Conservation (phyloP, 164 flowering plant genomes). For the Vitis cinerea region DNA sequence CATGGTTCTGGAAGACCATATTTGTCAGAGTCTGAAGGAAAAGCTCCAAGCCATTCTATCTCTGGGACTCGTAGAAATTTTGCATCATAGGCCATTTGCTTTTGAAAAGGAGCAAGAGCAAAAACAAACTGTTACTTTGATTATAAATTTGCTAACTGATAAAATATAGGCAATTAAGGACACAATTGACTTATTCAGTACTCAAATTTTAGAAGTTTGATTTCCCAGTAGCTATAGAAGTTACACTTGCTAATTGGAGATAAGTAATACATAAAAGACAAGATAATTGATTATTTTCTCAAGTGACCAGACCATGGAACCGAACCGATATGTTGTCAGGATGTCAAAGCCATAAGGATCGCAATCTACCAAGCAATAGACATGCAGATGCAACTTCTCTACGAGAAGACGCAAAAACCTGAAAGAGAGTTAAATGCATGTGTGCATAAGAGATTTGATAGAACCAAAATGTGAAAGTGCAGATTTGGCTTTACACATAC, state of each 20-base stretch:
- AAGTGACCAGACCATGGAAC: conserved; percentile 73
- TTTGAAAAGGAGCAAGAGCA: neutral
- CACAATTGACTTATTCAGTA: neutral
- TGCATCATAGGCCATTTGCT: conserved; percentile 95
- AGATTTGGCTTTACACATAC: neutral
- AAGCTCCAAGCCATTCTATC: conserved; percentile 83
- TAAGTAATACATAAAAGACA: no score
- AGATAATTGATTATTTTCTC: neutral
- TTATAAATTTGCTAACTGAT: neutral
- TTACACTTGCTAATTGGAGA: no score
- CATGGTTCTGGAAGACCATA: conserved; percentile 67
- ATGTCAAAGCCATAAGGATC: conserved; percentile 99
- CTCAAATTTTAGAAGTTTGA: neutral
- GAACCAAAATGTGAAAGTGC: neutral
- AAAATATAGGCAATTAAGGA: neutral
- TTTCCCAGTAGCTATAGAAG: no score
- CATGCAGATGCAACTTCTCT: conserved; percentile 59
- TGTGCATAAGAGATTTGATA: neutral
- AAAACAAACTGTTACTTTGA: neutral
- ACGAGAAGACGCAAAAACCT: conserved; percentile 86
- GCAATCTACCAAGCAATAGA: conserved; percentile 89
- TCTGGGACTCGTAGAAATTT: conserved; percentile 60
- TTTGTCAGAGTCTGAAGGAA: conserved; percentile 73
- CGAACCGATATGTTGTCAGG: conserved; percentile 82
- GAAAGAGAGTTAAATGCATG: conserved; percentile 7